Evolutionary conservation across 768 basidiomycete species (phyloP).

Genomic region (Tulasnella sp.): DNA sequence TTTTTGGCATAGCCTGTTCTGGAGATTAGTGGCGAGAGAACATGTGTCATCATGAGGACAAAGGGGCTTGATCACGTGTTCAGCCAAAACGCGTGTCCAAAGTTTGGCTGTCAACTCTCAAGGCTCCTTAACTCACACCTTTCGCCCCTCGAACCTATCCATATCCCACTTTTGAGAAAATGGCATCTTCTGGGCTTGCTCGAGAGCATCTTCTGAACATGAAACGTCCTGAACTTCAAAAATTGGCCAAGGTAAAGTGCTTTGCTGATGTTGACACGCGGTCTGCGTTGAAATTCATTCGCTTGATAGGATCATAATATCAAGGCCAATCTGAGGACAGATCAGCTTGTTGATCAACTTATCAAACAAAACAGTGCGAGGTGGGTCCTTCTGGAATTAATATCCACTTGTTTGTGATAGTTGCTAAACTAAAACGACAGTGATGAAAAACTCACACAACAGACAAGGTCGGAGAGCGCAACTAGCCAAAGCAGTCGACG

Average conservation of each 20-base stretch:
- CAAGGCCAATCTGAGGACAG: slow-evolving; percentile 13
- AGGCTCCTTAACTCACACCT: neutral
- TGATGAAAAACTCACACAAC: neutral
- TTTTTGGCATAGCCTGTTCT: too few relatives aligned
- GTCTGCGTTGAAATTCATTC: neutral
- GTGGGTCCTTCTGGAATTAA: neutral
- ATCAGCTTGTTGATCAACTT: slow-evolving; percentile 12
- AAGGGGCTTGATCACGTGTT: too few relatives aligned
- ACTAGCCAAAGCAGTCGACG: neutral
- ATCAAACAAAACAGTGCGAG: neutral
- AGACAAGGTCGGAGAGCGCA: neutral
- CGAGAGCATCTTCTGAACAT: slow-evolving; percentile 4
- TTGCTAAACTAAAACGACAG: neutral
- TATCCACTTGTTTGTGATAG: neutral
- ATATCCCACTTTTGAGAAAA: neutral
- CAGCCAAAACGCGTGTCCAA: neutral
- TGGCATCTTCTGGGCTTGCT: neutral
- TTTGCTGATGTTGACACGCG: neutral
- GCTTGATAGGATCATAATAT: slow-evolving; percentile 12
- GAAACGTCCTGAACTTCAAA: slow-evolving; percentile 10
- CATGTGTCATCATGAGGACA: too few relatives aligned
- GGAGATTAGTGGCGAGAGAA: too few relatives aligned
- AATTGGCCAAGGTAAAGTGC: slow-evolving; percentile 9
- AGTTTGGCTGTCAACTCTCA: too few relatives aligned
- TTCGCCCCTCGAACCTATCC: neutral